phyloP scores from a whole-genome alignment of 352 stramenopile species.

The Phytopythium aichiense region DNA sequence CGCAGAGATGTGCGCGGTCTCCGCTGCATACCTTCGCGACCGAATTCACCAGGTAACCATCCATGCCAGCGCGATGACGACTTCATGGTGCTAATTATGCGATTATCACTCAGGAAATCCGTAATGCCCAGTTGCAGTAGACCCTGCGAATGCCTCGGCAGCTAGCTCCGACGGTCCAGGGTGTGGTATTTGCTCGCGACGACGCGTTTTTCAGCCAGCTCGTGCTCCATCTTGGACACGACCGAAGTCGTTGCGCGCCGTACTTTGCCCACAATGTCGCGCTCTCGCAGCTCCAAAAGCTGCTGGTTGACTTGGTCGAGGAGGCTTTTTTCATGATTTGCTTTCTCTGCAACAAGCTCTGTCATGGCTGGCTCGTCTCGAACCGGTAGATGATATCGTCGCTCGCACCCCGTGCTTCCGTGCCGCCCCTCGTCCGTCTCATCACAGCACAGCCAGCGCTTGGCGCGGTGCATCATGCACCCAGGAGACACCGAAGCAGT shows the following conservation, averaged over 20 bases:
- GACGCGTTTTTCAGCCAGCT: slow-evolving; percentile 36
- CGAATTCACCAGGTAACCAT: neutral
- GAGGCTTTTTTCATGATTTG: slow-evolving; percentile 30
- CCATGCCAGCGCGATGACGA: neutral
- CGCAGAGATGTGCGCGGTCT: neutral
- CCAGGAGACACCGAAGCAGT: slow-evolving; percentile 12
- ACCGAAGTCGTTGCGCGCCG: slow-evolving; percentile 41
- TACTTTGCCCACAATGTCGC: slow-evolving; percentile 50
- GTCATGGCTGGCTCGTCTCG: slow-evolving; percentile 37
- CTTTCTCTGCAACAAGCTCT: slow-evolving; percentile 38
- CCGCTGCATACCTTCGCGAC: neutral
- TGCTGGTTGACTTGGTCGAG: slow-evolving; percentile 59
- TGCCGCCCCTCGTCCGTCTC: slow-evolving; percentile 64
- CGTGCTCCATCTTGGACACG: slow-evolving; percentile 48
- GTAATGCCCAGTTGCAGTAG: neutral
- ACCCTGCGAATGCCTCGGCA: neutral
- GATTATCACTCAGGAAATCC: neutral
- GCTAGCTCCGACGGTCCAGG: slow-evolving; percentile 27
- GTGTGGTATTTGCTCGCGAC: slow-evolving; percentile 48
- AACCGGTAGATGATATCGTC: slow-evolving; percentile 54
- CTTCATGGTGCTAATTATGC: neutral
- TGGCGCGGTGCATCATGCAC: slow-evolving; percentile 73
- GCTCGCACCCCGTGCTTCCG: slow-evolving; percentile 53
- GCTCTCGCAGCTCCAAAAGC: slow-evolving; percentile 49
- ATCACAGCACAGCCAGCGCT: slow-evolving; percentile 74